Evolutionary conservation across 176 grass and related monocot species (phyloP).

Genomic region (Calamus simplicifolius): DNA sequence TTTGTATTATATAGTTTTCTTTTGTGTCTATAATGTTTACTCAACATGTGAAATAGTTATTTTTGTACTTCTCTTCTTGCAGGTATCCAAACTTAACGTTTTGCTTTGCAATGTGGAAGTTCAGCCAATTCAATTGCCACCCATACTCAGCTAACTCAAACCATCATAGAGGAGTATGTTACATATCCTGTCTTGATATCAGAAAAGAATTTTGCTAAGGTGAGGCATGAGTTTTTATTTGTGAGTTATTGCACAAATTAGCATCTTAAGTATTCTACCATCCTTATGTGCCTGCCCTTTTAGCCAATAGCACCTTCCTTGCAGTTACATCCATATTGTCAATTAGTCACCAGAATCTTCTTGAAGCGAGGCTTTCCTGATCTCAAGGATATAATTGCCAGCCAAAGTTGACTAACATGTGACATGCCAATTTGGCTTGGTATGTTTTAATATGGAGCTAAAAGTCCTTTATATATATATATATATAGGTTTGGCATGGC

Average conservation of each 20-base stretch:
- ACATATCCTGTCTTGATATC: conserved; percentile 44
- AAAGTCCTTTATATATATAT: too few relatives aligned
- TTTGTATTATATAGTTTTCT: not conserved
- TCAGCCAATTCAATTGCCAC: conserved; percentile 26
- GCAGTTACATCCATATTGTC: too few relatives aligned
- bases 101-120: conserved; percentile 38
- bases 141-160: conserved; percentile 23
- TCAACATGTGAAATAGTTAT: conserved; percentile 2
- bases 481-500: too few relatives aligned
- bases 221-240: conserved; percentile 27
- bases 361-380: too few relatives aligned
- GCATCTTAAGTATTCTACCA: not conserved
- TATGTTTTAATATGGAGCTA: too few relatives aligned
- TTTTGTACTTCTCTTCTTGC: conserved; percentile 18
- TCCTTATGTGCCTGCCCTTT: too few relatives aligned
- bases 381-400: too few relatives aligned
- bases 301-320: too few relatives aligned
- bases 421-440: too few relatives aligned
- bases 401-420: too few relatives aligned
- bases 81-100: conserved; percentile 41
- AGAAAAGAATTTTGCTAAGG: conserved; percentile 37
- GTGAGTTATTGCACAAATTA: conserved; percentile 8
- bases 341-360: too few relatives aligned
- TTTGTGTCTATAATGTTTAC: too few relatives aligned
- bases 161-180: conserved; percentile 33